A percentile compares a stretch with the other conserved stretches of the same genome.
Conservation (phyloP, 163 green algal genomes). For the Volvox carteri region DNA sequence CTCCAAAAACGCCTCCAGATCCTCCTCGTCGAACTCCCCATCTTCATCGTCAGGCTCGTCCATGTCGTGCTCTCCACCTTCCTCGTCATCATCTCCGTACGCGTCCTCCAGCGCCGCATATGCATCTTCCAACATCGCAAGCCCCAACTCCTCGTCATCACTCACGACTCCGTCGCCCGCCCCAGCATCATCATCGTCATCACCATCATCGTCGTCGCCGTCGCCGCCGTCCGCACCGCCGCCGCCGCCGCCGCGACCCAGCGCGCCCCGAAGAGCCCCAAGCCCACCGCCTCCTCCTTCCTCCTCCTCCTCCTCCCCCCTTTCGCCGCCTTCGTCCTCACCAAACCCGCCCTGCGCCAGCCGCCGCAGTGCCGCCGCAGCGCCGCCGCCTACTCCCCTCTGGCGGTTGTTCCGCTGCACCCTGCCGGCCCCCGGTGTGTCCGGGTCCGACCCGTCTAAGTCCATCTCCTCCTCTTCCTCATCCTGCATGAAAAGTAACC, state of each 20-base stretch:
- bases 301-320: not conserved
- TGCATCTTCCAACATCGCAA: conserved; percentile 50
- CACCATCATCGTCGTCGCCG: conserved; percentile 3
- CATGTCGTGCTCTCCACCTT: conserved; percentile 14
- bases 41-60: conserved; percentile 37
- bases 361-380: not conserved
- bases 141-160: conserved; percentile 54
- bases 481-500: too few species aligned
- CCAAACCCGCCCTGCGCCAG: not conserved
- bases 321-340: not conserved
- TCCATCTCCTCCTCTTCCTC: conserved; percentile 9
- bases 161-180: not conserved
- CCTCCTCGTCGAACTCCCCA: not conserved
- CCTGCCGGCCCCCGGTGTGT: conserved; percentile 11
- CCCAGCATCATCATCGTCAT: conserved; percentile 56
- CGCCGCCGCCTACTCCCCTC: not conserved
- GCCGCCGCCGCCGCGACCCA: not conserved
- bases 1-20: not conserved
- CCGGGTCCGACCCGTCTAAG: not conserved
- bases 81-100: conserved; percentile 34
- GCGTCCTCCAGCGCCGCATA: conserved; percentile 39
- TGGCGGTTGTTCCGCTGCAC: not conserved
- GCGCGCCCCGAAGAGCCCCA: not conserved
- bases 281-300: not conserved
- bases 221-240: not conserved